Evolutionary conservation across 1,139 yeast species (phyloP), one percentile per base, ranked within the genome.

Genomic region (Hyphopichia fennica): DNA sequence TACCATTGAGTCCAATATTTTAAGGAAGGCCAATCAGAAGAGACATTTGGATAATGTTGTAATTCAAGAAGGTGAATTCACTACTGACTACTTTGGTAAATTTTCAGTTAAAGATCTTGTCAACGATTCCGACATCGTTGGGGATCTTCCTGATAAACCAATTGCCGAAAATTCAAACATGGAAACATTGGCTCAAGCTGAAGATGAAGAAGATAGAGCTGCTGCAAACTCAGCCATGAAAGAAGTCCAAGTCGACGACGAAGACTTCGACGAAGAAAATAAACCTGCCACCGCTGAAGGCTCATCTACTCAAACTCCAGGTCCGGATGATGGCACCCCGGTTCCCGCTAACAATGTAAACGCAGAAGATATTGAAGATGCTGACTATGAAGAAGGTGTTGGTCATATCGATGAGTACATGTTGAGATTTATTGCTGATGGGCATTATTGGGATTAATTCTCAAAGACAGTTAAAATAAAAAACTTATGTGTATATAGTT

Each of bases 1-100:
- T 67, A 95, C 99, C 4, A 93, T 95, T 49, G 99, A 95, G 65
- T 87, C 96, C 28, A 95, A 95, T 65, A 95, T 95, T 51, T 76
- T 95, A 64, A 82, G 82, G 55, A 93, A 95, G 62, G 98, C 99
- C 1, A 91, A 93, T 55, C 99, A 93, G 64, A 95, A 95, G 74
- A 76, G 96, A 55, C 91, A 91, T 59, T 77, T 95, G 52, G 99
- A 95, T 63, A 90, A 90, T 62, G 96, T 95, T 33, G 95, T 95
- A 42, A 95, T 95, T 53, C 99, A 95, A 66, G 96, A 93, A 46
- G 99, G 99, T 60, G 99, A 91, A 52, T 95, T 95, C 65, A 95
- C 98, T 0, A 95, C 99, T 0, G 99, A 95, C 61, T 93, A 91
- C 62, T 87, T 95, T 60, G 88, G 91, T 34, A 88, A 87, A 58